Percentiles rank a stretch among this genome's conserved stretches.
phyloP scores from a whole-genome alignment of 106 monocot genomes.

The Dendrobium chrysotoxum region DNA sequence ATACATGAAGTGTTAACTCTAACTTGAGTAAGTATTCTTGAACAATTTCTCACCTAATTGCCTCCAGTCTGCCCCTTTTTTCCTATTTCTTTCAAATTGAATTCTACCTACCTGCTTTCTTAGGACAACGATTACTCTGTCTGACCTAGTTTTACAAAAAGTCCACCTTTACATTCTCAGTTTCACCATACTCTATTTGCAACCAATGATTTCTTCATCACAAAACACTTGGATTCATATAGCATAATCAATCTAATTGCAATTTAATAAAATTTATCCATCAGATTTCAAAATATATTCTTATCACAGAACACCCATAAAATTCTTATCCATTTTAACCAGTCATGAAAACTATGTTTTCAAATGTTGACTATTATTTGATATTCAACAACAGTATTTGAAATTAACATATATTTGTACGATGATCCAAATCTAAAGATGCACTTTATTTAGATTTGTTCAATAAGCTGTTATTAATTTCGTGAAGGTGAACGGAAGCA shows the following conservation, averaged over 20 bases:
- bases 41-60: neutral
- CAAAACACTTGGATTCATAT: neutral
- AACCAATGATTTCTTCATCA: neutral
- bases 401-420: neutral
- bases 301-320: neutral
- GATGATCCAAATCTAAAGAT: neutral
- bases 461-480: neutral
- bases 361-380: neutral
- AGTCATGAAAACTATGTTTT: neutral
- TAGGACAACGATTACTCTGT: neutral
- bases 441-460: neutral
- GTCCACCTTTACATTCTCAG: neutral
- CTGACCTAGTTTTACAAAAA: neutral
- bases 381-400: neutral
- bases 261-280: neutral
- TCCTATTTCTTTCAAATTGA: neutral
- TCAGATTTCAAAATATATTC: neutral
- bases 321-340: neutral
- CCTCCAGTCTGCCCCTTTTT: neutral
- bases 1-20: neutral
- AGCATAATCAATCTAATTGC: neutral
- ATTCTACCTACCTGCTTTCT: neutral
- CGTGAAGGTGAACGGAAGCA: neutral
- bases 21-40: neutral
- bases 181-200: neutral